Conservation (phyloP, 2,329 filamentous ascomycete species). For the Fusarium tricinctum region DNA sequence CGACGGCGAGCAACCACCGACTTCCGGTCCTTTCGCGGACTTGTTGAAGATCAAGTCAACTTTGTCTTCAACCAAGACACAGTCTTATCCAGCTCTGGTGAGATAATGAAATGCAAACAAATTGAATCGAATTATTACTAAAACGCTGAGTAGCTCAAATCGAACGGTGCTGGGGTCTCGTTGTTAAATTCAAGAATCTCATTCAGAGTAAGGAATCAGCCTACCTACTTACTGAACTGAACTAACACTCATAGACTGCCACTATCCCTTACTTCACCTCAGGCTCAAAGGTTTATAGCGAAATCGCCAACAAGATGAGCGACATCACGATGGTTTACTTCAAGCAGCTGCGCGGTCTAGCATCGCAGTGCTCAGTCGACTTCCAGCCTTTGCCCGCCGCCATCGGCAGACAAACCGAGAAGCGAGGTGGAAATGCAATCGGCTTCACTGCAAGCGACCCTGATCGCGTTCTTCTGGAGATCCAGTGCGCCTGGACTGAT, state of each 20-base stretch:
- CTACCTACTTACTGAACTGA: fast-evolving
- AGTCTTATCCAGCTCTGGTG: conserved; percentile 14
- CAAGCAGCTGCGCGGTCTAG: conserved; percentile 2
- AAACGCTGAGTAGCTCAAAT: neutral
- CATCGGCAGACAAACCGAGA: conserved; percentile 19
- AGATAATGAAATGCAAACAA: fast-evolving
- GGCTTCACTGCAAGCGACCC: conserved; percentile 7
- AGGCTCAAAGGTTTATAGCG: conserved; percentile 1
- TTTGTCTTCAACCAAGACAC: neutral
- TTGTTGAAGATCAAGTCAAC: conserved; percentile 23
- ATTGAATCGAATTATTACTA: fast-evolving
- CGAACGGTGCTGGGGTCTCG: conserved; percentile 17
- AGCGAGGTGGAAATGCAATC: conserved; percentile 23
- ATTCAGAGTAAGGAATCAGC: conserved; percentile 9
- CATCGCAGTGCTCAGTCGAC: conserved; percentile 33
- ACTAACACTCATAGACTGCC: conserved; percentile 5
- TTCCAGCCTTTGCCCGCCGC: conserved; percentile 19
- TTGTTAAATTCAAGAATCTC: conserved; percentile 25
- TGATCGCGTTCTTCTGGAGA: conserved; percentile 13
- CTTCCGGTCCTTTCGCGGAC: conserved; percentile 23
- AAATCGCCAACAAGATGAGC: conserved; percentile 17
- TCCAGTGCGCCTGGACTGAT: conserved; percentile 29
- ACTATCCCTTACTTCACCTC: conserved; percentile 19
- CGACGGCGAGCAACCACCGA: conserved; percentile 21
- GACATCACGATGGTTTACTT: conserved; percentile 17